A percentile compares a stretch with the other conserved stretches of the same genome.
Evolutionary conservation across 306 rosid genomes (phyloP).

Genomic region (Elaeagnus macrophylla): DNA sequence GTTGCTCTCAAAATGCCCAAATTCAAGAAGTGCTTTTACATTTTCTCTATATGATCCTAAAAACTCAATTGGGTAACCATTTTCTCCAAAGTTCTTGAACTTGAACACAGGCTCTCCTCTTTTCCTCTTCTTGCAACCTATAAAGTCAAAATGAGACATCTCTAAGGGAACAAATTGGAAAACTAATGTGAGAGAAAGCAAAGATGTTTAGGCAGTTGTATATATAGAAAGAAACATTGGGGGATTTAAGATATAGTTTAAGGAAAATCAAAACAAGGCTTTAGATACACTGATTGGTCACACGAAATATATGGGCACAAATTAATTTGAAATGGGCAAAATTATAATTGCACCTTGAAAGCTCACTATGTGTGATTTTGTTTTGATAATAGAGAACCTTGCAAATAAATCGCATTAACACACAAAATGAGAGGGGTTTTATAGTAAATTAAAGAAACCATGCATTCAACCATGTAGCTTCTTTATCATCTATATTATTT

Average conservation of each 20-base stretch:
- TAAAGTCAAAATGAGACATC: constrained; percentile 52
- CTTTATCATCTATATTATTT: constrained; percentile 13
- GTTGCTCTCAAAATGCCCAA: constrained; percentile 49
- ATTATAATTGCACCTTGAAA: constrained; percentile 23
- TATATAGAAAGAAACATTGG: background rate
- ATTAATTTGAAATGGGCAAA: constrained; percentile 33
- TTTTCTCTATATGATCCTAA: constrained; percentile 56
- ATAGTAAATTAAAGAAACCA: constrained; percentile 49
- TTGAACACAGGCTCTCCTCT: constrained; percentile 67
- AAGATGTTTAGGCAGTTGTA: constrained; percentile 3
- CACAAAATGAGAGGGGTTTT: constrained; percentile 35
- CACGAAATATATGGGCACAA: constrained; percentile 51
- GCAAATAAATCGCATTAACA: constrained; percentile 33
- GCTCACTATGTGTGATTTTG: constrained; percentile 43
- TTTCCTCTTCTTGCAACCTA: constrained; percentile 61
- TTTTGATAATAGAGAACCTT: constrained; percentile 18
- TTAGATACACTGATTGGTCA: constrained; percentile 11
- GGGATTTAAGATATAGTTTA: constrained; percentile 13
- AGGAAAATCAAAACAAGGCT: constrained; percentile 1
- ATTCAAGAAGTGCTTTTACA: constrained; percentile 54
- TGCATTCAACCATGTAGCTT: constrained; percentile 29
- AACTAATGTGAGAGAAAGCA: constrained; percentile 2
- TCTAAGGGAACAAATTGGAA: background rate
- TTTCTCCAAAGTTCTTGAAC: constrained; percentile 72
- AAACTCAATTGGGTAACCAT: constrained; percentile 57